Conservation (phyloP, 306 rosid species). For the Gleditsia sinensis region DNA sequence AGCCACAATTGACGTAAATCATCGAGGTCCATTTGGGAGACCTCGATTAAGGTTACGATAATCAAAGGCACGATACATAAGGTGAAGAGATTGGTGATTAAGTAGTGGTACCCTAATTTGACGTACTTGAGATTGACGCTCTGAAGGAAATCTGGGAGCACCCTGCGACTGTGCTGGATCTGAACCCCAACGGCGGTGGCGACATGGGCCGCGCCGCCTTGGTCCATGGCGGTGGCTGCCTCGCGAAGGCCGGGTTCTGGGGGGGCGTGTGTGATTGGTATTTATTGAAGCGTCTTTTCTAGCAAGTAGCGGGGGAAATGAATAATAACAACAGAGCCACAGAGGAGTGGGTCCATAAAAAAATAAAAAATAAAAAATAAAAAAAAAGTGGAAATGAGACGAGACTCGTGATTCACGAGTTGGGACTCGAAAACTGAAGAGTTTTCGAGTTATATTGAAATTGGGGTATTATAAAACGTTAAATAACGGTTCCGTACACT, state of each 20-base stretch:
- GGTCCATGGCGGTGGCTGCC: conserved; percentile 44
- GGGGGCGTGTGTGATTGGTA: neutral
- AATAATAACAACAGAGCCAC: too few species aligned
- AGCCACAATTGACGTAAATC: conserved; percentile 66
- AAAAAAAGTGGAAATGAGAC: neutral
- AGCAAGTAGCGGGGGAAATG: neutral
- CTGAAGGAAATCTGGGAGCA: conserved; percentile 72
- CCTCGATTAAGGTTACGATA: conserved; percentile 59
- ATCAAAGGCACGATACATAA: conserved; percentile 60
- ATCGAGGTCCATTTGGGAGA: conserved; percentile 55
- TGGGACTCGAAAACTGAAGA: too few species aligned
- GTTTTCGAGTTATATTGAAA: too few species aligned
- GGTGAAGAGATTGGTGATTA: conserved; percentile 67
- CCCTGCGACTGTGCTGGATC: conserved; percentile 57
- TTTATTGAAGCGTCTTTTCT: neutral
- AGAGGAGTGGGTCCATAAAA: too few species aligned
- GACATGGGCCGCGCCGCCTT: conserved; percentile 39
- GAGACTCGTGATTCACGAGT: neutral
- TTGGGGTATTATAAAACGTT: too few species aligned
- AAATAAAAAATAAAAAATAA: too few species aligned
- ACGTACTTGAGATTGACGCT: conserved; percentile 82
- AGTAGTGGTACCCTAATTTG: conserved; percentile 76
- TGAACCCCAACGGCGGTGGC: conserved; percentile 41
- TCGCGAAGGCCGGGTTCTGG: neutral
- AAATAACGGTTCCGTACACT: conserved; percentile 30